Evolutionary conservation across 306 rosid genomes (phyloP), one percentile per base, ranked within the genome.

Genomic region (Aeschynomene evenia): DNA sequence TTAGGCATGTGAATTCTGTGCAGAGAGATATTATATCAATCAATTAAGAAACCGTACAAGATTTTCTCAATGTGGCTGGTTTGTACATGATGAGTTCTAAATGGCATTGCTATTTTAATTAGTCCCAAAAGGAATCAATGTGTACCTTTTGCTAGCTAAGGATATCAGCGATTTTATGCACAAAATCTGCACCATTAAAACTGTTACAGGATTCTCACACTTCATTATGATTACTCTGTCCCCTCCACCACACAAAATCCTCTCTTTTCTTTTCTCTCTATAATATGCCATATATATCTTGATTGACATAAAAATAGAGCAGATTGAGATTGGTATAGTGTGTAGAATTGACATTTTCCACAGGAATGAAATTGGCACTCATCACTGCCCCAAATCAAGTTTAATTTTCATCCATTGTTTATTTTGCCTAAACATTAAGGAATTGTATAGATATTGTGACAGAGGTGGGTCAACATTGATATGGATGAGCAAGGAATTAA

Each of bases 1-100:
- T 63, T 67, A 68, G 71, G 59, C 91, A 83, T 88, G 91, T 83
- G 89, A 80, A 4, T 39, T 71, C 58, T 65, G 59, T 20, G 72
- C 7, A 39, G 1, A 22, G 10, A n/a, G 23, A 39, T n/a, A n/a
- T n/a, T n/a, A n/a, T n/a, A n/a, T n/a, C n/a, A n/a, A n/a, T 58
- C 29, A 62, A 63, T 70, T 61, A 75, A 71, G 18, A 5, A 46
- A 23, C 54, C 68, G 71, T 75, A 71, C 72, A 70, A 53, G 22
- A 1, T n/a, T 59, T 73, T 65, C 68, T 74, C 28, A 11, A 64
- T 34, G 6, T 15, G 19, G 56, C 24, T 73, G 12, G 9, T 65
- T 69, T 26, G 64, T 70, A 66, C 83, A 50, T 61, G 18, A 77
- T 62, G 66, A 73, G 69, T 48, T 72, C 36, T 65, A 61, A 68